These are phyloP conservation scores for Penicillium chermesinum DNA, from an alignment of 495 filamentous ascomycete genomes.

Conservation along the genomic window DNA sequence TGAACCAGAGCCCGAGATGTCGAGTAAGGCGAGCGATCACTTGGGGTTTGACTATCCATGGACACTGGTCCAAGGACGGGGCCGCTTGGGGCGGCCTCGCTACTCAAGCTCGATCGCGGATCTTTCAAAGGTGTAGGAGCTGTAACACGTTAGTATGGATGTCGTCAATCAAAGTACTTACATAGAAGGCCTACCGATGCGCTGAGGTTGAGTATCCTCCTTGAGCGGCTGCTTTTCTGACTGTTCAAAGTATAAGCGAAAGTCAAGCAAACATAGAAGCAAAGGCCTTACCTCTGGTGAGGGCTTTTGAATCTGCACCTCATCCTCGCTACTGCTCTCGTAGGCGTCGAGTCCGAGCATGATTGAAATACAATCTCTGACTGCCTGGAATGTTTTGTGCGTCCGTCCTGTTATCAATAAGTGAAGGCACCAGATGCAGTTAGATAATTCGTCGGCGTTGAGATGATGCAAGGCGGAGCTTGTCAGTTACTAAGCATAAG, in stretches of 20 bases:
- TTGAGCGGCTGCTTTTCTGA: not conserved
- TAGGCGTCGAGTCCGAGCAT: constrained; percentile 68
- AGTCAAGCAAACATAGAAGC: not conserved
- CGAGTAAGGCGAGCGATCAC: constrained; percentile 52
- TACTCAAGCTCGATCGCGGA: not conserved
- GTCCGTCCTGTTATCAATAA: too few species aligned
- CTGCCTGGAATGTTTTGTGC: too few species aligned
- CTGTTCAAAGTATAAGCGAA: not conserved
- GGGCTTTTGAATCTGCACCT: constrained; percentile 30
- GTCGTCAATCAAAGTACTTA: too few species aligned
- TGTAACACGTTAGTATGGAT: not conserved
- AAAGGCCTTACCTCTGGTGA: constrained; percentile 17
- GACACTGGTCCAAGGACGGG: constrained; percentile 44
- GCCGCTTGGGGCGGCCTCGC: constrained; percentile 24
- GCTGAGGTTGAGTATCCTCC: too few species aligned
- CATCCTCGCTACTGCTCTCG: constrained; percentile 75
- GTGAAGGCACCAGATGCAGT: too few species aligned
- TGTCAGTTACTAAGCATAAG: constrained; percentile 37
- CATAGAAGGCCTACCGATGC: too few species aligned
- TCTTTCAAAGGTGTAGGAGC: not conserved
- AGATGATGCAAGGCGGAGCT: constrained; percentile 2
- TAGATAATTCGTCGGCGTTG: too few species aligned
- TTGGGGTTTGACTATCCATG: constrained; percentile 18
- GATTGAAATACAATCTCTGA: too few species aligned
- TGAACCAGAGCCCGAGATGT: constrained; percentile 61